A percentile compares a stretch with the other conserved stretches of the same genome.
These are phyloP conservation scores for Funneliformis geosporum DNA, from an alignment of 192 early-diverging fungal species.

Conservation along the genomic window DNA sequence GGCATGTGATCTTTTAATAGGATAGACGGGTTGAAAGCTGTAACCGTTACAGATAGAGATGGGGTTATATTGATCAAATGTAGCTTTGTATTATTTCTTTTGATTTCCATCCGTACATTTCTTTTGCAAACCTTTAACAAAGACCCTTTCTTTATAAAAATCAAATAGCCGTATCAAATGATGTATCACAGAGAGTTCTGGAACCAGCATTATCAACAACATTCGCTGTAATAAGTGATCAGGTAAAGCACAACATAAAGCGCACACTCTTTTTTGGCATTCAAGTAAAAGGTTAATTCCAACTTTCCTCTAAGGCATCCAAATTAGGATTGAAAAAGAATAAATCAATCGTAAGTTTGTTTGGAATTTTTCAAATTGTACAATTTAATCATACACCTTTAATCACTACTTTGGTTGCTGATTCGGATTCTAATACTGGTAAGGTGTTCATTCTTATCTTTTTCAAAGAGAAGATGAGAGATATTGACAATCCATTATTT, in stretches of 20 bases:
- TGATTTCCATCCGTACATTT: background rate
- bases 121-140: background rate
- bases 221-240: conserved; percentile 61
- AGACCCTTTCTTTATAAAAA: background rate
- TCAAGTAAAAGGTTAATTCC: background rate
- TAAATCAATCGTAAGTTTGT: conserved; percentile 60
- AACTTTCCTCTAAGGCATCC: conserved; percentile 45
- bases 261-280: conserved; percentile 34
- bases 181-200: conserved; percentile 43
- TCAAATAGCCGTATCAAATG: conserved; percentile 34
- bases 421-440: conserved; percentile 61
- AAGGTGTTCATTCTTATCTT: conserved; percentile 8
- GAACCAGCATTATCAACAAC: conserved; percentile 60
- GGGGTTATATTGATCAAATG: conserved; percentile 62
- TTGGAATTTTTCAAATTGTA: conserved; percentile 57
- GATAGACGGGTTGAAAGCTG: conserved; percentile 33
- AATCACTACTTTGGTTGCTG: conserved; percentile 60
- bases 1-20: background rate
- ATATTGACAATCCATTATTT: background rate
- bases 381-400: conserved; percentile 64
- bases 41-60: conserved; percentile 58
- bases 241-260: conserved; percentile 60
- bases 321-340: conserved; percentile 65
- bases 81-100: conserved; percentile 26
- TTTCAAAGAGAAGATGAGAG: too few species aligned